Evolutionary conservation across 805 yeast species (phyloP).

Genomic region (Candida methanosorbosa): DNA sequence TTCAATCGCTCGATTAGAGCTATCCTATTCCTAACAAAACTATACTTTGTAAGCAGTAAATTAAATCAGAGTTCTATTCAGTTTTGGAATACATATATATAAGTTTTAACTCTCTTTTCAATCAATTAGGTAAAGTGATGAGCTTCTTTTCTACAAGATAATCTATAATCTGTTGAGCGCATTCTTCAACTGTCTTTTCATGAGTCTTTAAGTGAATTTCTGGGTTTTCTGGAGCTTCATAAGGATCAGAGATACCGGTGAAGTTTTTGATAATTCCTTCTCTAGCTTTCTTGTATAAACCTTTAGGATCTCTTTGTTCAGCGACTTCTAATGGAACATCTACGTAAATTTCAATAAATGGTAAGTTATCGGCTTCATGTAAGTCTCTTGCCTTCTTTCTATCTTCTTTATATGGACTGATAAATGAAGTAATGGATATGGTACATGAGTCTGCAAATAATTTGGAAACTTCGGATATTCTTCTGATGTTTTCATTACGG

Average conservation of each 20-base stretch:
- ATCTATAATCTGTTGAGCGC: constrained; percentile 63
- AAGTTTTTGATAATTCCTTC: constrained; percentile 91
- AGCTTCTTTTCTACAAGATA: constrained; percentile 48
- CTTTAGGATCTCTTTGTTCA: constrained; percentile 96
- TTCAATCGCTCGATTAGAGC: too few species aligned
- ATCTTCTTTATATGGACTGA: constrained; percentile 83
- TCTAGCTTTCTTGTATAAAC: constrained; percentile 92
- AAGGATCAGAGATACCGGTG: constrained; percentile 94
- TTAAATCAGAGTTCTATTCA: too few species aligned
- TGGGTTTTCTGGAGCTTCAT: constrained; percentile 82
- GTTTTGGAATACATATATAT: too few species aligned
- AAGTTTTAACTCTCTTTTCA: too few species aligned
- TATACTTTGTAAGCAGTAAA: too few species aligned
- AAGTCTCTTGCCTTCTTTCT: constrained; percentile 79
- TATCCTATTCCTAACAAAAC: too few species aligned
- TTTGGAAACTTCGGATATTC: constrained; percentile 92
- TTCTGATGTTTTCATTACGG: constrained; percentile 89
- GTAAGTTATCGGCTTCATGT: constrained; percentile 65
- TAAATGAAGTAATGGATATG: constrained; percentile 84
- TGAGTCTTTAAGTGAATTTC: constrained; percentile 78
- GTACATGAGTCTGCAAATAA: constrained; percentile 89
- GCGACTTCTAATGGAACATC: constrained; percentile 94
- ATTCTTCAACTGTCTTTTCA: constrained; percentile 65
- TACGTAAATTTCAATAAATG: constrained; percentile 84
- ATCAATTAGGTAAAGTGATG: too few species aligned